These are phyloP conservation scores for Gossypium longicalyx DNA, from an alignment of 345 rosid genomes.

Conservation along the genomic window DNA sequence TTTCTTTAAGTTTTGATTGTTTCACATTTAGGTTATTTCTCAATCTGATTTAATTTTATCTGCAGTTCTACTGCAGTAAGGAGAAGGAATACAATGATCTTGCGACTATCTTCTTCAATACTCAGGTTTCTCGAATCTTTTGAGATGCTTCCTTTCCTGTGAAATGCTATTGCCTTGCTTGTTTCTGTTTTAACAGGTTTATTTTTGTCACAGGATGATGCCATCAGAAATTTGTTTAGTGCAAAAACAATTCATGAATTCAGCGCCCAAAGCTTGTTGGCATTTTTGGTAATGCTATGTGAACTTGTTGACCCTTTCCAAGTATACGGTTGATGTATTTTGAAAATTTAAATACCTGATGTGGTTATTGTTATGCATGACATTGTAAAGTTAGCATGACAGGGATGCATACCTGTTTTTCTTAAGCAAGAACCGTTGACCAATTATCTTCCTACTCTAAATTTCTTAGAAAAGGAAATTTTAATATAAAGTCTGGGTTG, in stretches of 20 bases:
- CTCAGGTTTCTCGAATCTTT: constrained; percentile 53
- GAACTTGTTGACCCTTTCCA: not conserved
- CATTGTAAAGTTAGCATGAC: too few species aligned
- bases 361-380: too few species aligned
- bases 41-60: constrained; percentile 13
- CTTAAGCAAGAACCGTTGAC: too few species aligned
- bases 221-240: constrained; percentile 95
- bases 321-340: too few species aligned
- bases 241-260: constrained; percentile 95
- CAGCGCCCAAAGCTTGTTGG: constrained; percentile 85
- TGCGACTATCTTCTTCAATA: constrained; percentile 95
- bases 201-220: constrained; percentile 71
- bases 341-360: too few species aligned
- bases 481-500: too few species aligned
- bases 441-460: too few species aligned
- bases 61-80: constrained; percentile 84
- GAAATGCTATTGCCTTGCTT: not conserved
- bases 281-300: constrained; percentile 69
- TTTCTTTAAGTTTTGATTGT: not conserved
- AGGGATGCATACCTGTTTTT: too few species aligned
- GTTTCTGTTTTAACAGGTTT: constrained; percentile 12
- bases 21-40: not conserved
- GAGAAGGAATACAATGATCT: constrained; percentile 89
- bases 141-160: not conserved
- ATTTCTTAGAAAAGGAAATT: too few species aligned